Evolutionary conservation across 2,329 filamentous ascomycete genomes (phyloP), one percentile per base, ranked within the genome.

Genomic region (Eurotiales sp.): DNA sequence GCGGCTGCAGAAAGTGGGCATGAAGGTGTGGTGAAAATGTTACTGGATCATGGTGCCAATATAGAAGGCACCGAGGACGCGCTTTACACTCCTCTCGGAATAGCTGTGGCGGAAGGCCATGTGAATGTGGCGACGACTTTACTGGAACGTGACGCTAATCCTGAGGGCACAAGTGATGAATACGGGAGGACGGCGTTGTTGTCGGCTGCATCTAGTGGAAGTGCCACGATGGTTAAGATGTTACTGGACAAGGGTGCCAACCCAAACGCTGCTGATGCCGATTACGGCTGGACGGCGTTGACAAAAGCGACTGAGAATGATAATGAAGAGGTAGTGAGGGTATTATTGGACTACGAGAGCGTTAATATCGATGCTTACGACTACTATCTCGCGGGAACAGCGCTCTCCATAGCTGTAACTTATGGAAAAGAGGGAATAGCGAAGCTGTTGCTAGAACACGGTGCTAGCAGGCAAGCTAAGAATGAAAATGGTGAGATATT

Each of bases 261-360:
- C 17, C 48, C 58, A 37, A 61, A 62, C 30, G 49, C 55, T 8
- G 51, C 53, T 23, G 58, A 39, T 14, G 19, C 6, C 22, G 21
- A 39, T 11, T 57, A 55, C 2, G 63, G 32, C 32, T 36, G 65
- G 54, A 65, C 61, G 1, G 58, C 64, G 10, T 54, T 68, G 5
- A 61, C 64, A 32, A 61, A 61, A 22, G 64, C 65, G n/a, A 59
- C 59, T 10, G 52, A 61, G 17, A 53, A 58, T 12, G 64, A 63
- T 4, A 59, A 62, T 47, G 57, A 57, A 2, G 59, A 64, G 15
- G 57, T 64, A 29, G 62, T 65, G 12, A 55, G 60, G 15, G 57
- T 64, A 30, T 49, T 70, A 19, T 50, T 67, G 14, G 53, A 59
- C 15, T 10, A 41, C n/a, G 58, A 54, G 11, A 60, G 58, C 17